A percentile compares a stretch with the other conserved stretches of the same genome.
Evolutionary conservation across 116 monocot species (phyloP).

Genomic region (Posidonia oceanica): DNA sequence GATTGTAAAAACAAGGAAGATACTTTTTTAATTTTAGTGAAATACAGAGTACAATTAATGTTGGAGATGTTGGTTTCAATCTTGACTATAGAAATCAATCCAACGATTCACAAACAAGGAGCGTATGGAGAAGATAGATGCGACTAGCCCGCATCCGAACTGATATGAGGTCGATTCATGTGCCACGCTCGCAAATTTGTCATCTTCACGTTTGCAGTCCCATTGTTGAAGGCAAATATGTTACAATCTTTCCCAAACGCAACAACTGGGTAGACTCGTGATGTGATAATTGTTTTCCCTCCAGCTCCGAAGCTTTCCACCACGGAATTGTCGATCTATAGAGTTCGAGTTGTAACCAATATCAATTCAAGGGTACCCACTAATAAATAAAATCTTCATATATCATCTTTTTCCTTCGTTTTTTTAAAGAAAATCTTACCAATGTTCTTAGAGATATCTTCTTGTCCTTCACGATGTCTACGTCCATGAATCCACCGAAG

Average conservation of each 20-base stretch:
- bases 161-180: slow-evolving; percentile 18
- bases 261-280: slow-evolving; percentile 41
- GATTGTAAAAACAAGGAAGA: no score
- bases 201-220: slow-evolving; percentile 23
- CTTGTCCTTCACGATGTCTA: slow-evolving; percentile 27
- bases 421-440: slow-evolving; percentile 15
- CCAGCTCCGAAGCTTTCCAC: slow-evolving; percentile 65
- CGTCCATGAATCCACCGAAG: slow-evolving; percentile 52
- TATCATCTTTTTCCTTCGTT: no score
- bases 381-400: no score
- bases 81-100: no score
- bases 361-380: no score
- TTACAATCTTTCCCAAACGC: slow-evolving; percentile 27
- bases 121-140: no score
- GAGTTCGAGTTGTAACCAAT: no score
- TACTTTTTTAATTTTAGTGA: no score
- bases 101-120: no score
- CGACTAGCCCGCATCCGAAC: no score
- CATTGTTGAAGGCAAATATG: slow-evolving; percentile 55
- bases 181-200: slow-evolving; percentile 38
- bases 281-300: slow-evolving; percentile 43
- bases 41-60: no score
- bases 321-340: slow-evolving; percentile 50
- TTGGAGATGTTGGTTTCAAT: no score
- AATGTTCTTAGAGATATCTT: slow-evolving; percentile 44